Percentiles rank a stretch among this genome's conserved stretches.
These are phyloP conservation scores for Avena insularis DNA, from an alignment of 176 grass and related monocot species.

Conservation along the genomic window DNA sequence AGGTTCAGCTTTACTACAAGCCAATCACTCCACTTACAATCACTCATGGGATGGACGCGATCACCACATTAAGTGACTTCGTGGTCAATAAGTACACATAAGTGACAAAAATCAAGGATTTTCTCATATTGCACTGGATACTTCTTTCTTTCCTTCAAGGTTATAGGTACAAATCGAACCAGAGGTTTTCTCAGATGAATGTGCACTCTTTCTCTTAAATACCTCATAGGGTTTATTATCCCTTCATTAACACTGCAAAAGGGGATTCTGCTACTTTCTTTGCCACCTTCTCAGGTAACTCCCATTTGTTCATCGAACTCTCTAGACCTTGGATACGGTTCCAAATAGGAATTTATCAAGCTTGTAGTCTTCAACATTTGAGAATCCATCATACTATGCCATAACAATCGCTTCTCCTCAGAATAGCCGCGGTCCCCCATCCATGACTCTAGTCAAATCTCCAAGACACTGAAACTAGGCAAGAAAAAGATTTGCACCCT, in stretches of 20 bases:
- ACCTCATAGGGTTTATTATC: background rate
- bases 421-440: background rate
- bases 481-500: background rate
- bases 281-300: background rate
- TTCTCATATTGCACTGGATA: no score
- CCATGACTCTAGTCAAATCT: background rate
- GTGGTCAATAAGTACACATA: background rate
- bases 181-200: background rate
- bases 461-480: no score
- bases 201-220: background rate
- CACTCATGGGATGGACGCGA: background rate
- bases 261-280: background rate
- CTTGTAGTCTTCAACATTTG: background rate
- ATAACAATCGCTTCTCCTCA: background rate
- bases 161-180: background rate
- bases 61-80: background rate
- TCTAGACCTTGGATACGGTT: background rate
- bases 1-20: no score
- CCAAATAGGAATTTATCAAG: background rate
- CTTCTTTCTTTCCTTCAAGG: no score
- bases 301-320: background rate
- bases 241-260: background rate
- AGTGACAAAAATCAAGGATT: background rate
- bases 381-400: background rate
- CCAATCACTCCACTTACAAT: no score